Percentiles rank a stretch among this genome's conserved stretches.
Conservation (phyloP, 306 rosid genomes). For the Pyrus communis region DNA sequence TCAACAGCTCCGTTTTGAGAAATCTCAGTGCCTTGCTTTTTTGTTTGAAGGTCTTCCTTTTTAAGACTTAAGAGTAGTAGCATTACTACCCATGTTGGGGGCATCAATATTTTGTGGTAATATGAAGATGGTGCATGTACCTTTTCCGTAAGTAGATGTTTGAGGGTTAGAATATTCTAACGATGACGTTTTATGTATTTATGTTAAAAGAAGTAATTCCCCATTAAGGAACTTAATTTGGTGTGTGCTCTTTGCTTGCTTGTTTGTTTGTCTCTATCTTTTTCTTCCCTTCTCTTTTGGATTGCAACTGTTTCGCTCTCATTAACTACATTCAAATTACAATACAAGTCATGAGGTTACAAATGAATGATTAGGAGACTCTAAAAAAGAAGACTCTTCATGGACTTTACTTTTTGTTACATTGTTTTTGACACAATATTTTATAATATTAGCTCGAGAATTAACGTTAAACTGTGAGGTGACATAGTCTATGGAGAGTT, state of each 20-base stretch:
- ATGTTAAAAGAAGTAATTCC: constrained; percentile 24
- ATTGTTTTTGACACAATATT: too few relatives aligned
- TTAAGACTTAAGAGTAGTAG: neutral
- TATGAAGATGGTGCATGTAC: neutral
- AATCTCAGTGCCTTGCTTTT: neutral
- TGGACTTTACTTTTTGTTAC: too few relatives aligned
- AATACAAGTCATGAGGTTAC: too few relatives aligned
- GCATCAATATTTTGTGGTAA: constrained; percentile 3
- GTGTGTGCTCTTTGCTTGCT: constrained; percentile 1
- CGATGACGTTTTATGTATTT: neutral
- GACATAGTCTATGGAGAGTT: too few relatives aligned
- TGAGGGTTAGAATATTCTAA: neutral
- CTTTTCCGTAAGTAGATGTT: neutral
- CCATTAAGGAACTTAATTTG: constrained; percentile 10
- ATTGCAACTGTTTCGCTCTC: neutral
- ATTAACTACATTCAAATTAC: neutral
- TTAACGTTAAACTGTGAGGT: too few relatives aligned
- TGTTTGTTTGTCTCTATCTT: constrained; percentile 5
- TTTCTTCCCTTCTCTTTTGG: neutral
- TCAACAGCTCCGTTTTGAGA: constrained; percentile 76
- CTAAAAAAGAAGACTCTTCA: too few relatives aligned
- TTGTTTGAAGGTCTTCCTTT: neutral
- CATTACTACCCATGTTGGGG: neutral
- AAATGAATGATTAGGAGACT: too few relatives aligned
- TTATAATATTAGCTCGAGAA: accelerated